Percentiles rank a stretch among this genome's conserved stretches.
phyloP scores from a whole-genome alignment of 1,139 yeast species.

The Arxiozyma bovina region DNA sequence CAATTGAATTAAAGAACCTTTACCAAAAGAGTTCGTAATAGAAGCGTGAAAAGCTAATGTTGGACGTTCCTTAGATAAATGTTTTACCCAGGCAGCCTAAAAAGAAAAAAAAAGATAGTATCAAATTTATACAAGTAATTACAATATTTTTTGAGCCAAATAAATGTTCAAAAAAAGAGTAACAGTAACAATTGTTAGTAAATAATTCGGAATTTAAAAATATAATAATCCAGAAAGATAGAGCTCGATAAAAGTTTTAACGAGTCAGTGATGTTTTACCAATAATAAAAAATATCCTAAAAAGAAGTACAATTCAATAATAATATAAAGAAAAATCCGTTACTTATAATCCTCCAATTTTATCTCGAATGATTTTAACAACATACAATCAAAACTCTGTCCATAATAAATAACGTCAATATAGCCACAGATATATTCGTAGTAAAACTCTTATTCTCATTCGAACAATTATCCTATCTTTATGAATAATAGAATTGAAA shows the following conservation, averaged over 20 bases:
- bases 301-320: no score
- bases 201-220: no score
- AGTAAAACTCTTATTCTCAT: background rate
- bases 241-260: no score
- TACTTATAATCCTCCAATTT: no score
- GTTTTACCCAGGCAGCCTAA: constrained; percentile 98
- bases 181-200: constrained; percentile 2
- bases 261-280: no score
- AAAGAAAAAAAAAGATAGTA: background rate
- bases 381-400: background rate
- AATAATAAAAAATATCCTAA: no score
- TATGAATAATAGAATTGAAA: background rate
- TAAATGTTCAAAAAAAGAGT: constrained; percentile 1
- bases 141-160: background rate
- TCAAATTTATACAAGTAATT: no score
- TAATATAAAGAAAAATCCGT: no score
- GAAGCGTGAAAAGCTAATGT: constrained; percentile 98
- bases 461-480: background rate
- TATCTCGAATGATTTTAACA: background rate
- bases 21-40: constrained; percentile 93
- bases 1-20: constrained; percentile 88
- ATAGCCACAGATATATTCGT: no score
- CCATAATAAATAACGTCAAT: background rate
- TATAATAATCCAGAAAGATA: background rate
- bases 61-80: constrained; percentile 82